These are phyloP conservation scores for Silene noctiflora DNA, from an alignment of 179 eudicot genomes.

Conservation along the genomic window DNA sequence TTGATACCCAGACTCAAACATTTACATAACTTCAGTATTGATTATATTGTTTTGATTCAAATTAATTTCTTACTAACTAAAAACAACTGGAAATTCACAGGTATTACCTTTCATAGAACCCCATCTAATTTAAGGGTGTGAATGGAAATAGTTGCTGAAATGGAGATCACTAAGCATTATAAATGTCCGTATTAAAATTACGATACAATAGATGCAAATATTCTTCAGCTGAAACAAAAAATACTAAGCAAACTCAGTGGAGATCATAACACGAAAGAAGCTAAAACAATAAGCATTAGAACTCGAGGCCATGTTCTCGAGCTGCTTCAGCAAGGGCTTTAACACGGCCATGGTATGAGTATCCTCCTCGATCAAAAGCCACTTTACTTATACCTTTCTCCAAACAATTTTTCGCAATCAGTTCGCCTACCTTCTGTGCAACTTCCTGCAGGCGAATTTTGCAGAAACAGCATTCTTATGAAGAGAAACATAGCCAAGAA, in stretches of 20 bases:
- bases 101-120: too few relatives aligned
- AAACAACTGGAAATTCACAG: too few relatives aligned
- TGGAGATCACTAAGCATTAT: background rate
- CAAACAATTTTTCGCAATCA: conserved; percentile 70
- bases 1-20: too few relatives aligned
- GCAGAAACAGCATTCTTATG: background rate
- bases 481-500: background rate
- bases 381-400: conserved; percentile 88
- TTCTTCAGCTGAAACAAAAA: conserved; percentile 10
- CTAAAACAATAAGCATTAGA: conserved; percentile 34
- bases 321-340: conserved; percentile 94
- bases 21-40: too few relatives aligned
- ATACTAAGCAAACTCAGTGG: conserved; percentile 12
- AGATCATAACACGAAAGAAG: conserved; percentile 6
- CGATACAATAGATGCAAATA: background rate
- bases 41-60: too few relatives aligned
- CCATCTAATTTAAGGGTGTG: too few relatives aligned
- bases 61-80: too few relatives aligned
- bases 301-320: conserved; percentile 77
- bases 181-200: background rate
- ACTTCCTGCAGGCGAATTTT: conserved; percentile 50
- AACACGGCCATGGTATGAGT: conserved; percentile 82
- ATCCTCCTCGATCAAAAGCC: conserved; percentile 93
- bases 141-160: too few relatives aligned
- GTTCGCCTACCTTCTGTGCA: conserved; percentile 78